A percentile compares a stretch with the other conserved stretches of the same genome.
Conservation (phyloP, 2,329 filamentous ascomycete species). For the Aureobasidium mangrovei region DNA sequence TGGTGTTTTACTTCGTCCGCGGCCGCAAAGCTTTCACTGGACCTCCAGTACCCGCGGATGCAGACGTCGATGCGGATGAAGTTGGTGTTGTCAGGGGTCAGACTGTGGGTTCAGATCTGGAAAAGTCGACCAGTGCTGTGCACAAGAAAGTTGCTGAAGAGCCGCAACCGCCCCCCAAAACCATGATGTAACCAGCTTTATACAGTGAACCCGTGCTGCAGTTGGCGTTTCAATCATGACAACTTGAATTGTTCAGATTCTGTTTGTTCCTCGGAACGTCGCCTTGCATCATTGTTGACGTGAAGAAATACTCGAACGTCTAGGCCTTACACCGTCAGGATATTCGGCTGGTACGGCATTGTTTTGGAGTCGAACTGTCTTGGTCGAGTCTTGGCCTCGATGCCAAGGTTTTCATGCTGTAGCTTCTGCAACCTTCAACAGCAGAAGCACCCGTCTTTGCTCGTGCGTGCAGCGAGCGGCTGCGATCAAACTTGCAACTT, state of each 20-base stretch:
- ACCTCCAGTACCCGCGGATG: constrained; percentile 25
- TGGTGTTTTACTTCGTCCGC: constrained; percentile 28
- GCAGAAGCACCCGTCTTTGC: background rate
- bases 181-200: background rate
- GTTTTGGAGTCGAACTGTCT: background rate
- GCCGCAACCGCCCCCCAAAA: background rate
- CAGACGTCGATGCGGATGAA: constrained; percentile 17
- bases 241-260: too few relatives aligned
- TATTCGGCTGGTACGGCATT: background rate
- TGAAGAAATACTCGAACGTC: too few relatives aligned
- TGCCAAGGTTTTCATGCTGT: background rate
- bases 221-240: too few relatives aligned
- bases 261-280: too few relatives aligned
- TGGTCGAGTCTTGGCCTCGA: background rate
- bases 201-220: too few relatives aligned
- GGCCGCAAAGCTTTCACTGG: constrained; percentile 29
- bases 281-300: too few relatives aligned
- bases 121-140: constrained; percentile 13
- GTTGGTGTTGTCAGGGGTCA: constrained; percentile 20
- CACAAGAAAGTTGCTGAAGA: background rate
- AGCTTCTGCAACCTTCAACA: background rate
- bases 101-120: constrained; percentile 20
- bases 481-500: background rate
- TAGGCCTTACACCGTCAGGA: background rate
- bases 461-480: background rate